These are phyloP conservation scores for Fusarium aywerte DNA, from an alignment of 2,329 filamentous ascomycete species.

Conservation along the genomic window DNA sequence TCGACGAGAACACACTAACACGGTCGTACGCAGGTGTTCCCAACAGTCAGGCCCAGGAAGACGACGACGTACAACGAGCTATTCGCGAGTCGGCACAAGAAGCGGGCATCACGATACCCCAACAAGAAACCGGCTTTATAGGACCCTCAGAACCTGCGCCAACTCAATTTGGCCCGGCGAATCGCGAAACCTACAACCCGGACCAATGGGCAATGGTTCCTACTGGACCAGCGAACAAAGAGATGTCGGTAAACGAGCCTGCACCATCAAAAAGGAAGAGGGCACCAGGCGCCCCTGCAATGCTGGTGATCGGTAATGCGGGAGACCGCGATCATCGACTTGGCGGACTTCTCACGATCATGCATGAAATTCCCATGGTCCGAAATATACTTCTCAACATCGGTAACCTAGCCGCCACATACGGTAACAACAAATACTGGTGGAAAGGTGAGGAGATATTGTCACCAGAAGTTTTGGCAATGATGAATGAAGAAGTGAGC, in stretches of 20 bases:
- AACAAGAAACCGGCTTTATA: slow-evolving; percentile 64
- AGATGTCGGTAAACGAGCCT: slow-evolving; percentile 32
- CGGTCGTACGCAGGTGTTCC: slow-evolving; percentile 52
- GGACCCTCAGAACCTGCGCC: slow-evolving; percentile 54
- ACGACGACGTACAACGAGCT: slow-evolving; percentile 67
- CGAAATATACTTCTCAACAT: slow-evolving; percentile 65
- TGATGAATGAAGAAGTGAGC: slow-evolving; percentile 47
- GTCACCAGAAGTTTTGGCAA: slow-evolving; percentile 51
- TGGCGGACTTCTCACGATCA: slow-evolving; percentile 66
- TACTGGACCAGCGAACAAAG: slow-evolving; percentile 45
- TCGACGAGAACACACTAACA: slow-evolving; percentile 41
- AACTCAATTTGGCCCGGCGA: slow-evolving; percentile 69
- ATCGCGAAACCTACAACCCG: slow-evolving; percentile 64
- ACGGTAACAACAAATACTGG: slow-evolving; percentile 68
- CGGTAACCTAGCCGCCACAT: slow-evolving; percentile 56
- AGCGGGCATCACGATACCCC: slow-evolving; percentile 56
- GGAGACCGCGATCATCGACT: slow-evolving; percentile 56
- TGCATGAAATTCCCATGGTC: slow-evolving; percentile 68
- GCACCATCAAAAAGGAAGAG: slow-evolving; percentile 59
- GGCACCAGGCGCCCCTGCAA: slow-evolving; percentile 57
- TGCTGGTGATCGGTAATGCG: slow-evolving; percentile 57
- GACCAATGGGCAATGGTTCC: slow-evolving; percentile 70
- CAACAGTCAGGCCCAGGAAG: slow-evolving; percentile 57
- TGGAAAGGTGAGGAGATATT: slow-evolving; percentile 68
- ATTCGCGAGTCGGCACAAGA: slow-evolving; percentile 66